These are phyloP conservation scores for Medicago truncatula DNA, from an alignment of 306 rosid species.

Conservation along the genomic window DNA sequence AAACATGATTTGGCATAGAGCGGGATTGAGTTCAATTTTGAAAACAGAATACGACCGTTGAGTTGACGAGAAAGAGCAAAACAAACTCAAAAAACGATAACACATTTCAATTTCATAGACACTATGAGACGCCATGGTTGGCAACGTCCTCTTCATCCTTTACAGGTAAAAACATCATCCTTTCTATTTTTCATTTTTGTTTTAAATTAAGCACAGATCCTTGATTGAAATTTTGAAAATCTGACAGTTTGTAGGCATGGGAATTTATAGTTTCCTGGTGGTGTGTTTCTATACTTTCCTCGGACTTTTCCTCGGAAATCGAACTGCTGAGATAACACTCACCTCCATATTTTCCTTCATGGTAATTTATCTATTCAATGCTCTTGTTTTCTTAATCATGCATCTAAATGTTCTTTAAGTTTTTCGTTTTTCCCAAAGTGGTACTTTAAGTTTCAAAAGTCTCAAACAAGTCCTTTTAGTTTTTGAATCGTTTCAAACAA, in stretches of 20 bases:
- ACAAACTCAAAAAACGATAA: background rate
- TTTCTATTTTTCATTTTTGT: background rate
- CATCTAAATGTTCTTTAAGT: too few relatives aligned
- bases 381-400: background rate
- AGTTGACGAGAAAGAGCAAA: constrained; percentile 34
- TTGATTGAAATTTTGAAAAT: constrained; percentile 18
- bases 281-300: constrained; percentile 77
- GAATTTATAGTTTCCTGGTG: constrained; percentile 65
- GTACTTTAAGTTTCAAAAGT: too few relatives aligned
- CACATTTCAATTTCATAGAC: constrained; percentile 5
- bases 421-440: too few relatives aligned
- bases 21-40: constrained; percentile 42
- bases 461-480: too few relatives aligned
- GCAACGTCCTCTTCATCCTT: constrained; percentile 89
- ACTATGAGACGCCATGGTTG: constrained; percentile 92
- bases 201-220: background rate
- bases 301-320: constrained; percentile 80
- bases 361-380: constrained; percentile 46
- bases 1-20: background rate
- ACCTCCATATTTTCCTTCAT: constrained; percentile 58
- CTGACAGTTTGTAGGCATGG: constrained; percentile 79
- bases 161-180: constrained; percentile 61
- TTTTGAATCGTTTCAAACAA: too few relatives aligned
- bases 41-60: constrained; percentile 53
- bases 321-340: constrained; percentile 66